Evolutionary conservation across 2,329 filamentous ascomycete genomes (phyloP).

Genomic region (Verticillium zaregamsianum): DNA sequence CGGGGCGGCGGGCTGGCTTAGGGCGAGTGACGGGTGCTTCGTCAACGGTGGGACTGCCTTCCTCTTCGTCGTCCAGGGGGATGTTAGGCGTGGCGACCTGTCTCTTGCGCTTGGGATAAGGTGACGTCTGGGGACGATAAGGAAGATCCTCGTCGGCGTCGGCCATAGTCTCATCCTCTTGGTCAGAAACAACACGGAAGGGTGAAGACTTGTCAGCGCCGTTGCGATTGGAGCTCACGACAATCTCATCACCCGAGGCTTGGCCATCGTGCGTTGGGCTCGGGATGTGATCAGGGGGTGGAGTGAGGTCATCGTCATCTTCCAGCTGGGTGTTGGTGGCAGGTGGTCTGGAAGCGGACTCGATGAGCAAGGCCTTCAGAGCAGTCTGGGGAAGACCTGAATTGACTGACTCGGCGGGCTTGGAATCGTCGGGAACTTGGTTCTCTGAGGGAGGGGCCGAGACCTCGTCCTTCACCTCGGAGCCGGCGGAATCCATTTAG

Average conservation of each 20-base stretch:
- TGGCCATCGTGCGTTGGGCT: conserved; percentile 35
- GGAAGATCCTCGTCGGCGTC: conserved; percentile 33
- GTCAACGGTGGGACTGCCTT: conserved; percentile 15
- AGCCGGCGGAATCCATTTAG: not conserved
- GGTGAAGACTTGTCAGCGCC: conserved; percentile 30
- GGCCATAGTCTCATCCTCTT: conserved; percentile 40
- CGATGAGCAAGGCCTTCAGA: not conserved
- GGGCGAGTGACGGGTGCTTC: conserved; percentile 27
- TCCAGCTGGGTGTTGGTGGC: conserved; percentile 19
- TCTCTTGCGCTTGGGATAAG: conserved; percentile 54
- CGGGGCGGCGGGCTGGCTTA: conserved; percentile 8
- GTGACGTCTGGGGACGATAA: conserved; percentile 25
- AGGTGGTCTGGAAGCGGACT: not conserved
- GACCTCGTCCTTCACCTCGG: not conserved
- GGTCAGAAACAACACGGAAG: conserved; percentile 25
- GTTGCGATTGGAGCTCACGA: conserved; percentile 42
- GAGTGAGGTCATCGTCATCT: conserved; percentile 40
- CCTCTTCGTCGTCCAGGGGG: not conserved
- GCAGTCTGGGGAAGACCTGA: not conserved
- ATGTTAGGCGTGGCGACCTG: conserved; percentile 23
- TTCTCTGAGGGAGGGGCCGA: not conserved
- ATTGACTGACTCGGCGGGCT: not conserved
- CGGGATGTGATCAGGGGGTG: conserved; percentile 31
- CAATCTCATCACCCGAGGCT: conserved; percentile 46
- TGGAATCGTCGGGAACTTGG: not conserved